Conservation (phyloP, 2,329 filamentous ascomycete genomes). For the Colletotrichum sp. region DNA sequence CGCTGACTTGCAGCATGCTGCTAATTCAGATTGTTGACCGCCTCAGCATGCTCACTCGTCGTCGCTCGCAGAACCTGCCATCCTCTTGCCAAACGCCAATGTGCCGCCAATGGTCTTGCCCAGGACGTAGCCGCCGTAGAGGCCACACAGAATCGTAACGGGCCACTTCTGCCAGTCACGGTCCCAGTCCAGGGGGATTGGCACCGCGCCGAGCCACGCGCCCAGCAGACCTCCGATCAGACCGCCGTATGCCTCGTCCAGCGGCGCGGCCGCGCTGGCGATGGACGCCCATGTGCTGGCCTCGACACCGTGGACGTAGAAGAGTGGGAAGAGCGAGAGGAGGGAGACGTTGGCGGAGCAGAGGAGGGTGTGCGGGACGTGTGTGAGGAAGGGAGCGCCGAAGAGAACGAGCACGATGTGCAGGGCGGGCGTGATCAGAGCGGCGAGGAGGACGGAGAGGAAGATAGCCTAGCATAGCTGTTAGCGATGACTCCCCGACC, state of each 20-base stretch:
- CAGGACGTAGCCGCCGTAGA: slow-evolving; percentile 78
- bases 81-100: slow-evolving; percentile 50
- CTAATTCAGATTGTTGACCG: background rate
- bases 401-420: slow-evolving; percentile 79
- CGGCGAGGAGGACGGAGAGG: slow-evolving; percentile 63
- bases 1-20: background rate
- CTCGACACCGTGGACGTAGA: slow-evolving; percentile 87
- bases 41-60: background rate
- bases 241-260: slow-evolving; percentile 86
- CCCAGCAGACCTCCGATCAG: slow-evolving; percentile 80
- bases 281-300: slow-evolving; percentile 72
- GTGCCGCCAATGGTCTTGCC: slow-evolving; percentile 69
- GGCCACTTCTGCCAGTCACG: slow-evolving; percentile 99
- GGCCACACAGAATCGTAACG: slow-evolving; percentile 84
- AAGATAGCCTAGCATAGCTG: slow-evolving; percentile 42
- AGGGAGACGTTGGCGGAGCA: slow-evolving; percentile 83
- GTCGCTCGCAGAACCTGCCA: slow-evolving; percentile 27
- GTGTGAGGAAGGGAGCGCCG: slow-evolving; percentile 87
- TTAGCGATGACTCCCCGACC: background rate
- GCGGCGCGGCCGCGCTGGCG: slow-evolving; percentile 68
- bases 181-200: slow-evolving; percentile 97
- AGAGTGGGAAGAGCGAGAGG: slow-evolving; percentile 77
- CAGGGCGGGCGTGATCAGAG: slow-evolving; percentile 69
- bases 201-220: slow-evolving; percentile 91
- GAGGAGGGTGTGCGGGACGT: slow-evolving; percentile 78